These are phyloP conservation scores for Rhizopogon sp. DNA, from an alignment of 768 basidiomycete genomes.

Conservation along the genomic window DNA sequence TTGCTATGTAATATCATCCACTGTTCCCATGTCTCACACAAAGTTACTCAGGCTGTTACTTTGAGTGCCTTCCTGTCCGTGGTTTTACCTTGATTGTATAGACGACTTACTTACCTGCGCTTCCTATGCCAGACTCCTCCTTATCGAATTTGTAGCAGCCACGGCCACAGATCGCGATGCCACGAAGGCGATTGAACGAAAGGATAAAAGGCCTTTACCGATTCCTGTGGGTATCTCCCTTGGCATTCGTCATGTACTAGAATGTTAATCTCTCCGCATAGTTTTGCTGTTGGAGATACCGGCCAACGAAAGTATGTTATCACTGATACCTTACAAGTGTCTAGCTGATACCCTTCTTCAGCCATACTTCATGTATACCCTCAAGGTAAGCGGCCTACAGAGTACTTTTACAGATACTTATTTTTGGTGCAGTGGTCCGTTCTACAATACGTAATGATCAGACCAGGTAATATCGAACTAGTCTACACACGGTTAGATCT, in stretches of 20 bases:
- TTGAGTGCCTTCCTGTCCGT: constrained; percentile 83
- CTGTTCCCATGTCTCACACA: constrained; percentile 11
- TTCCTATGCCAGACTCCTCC: constrained; percentile 47
- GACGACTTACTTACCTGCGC: neutral
- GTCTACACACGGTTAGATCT: neutral
- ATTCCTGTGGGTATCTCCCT: constrained; percentile 47
- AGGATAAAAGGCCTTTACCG: constrained; percentile 73
- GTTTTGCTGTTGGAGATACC: constrained; percentile 80
- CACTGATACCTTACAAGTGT: neutral
- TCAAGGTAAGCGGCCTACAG: constrained; percentile 50
- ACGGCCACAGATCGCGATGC: constrained; percentile 60
- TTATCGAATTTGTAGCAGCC: constrained; percentile 81
- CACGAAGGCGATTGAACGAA: constrained; percentile 64
- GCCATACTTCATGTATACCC: constrained; percentile 86
- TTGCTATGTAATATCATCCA: neutral
- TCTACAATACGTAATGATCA: constrained; percentile 80
- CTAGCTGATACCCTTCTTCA: constrained; percentile 18
- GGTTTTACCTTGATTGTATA: neutral
- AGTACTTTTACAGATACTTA: neutral
- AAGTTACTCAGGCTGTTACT: constrained; percentile 57
- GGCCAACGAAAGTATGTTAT: constrained; percentile 64
- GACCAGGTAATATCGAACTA: constrained; percentile 36
- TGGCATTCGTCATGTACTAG: neutral
- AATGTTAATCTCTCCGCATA: constrained; percentile 20
- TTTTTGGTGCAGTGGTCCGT: constrained; percentile 62